A percentile compares a stretch with the other conserved stretches of the same genome.
These are phyloP conservation scores for Erysiphe neolycopersici DNA, from an alignment of 2,329 filamentous ascomycete species.

Conservation along the genomic window DNA sequence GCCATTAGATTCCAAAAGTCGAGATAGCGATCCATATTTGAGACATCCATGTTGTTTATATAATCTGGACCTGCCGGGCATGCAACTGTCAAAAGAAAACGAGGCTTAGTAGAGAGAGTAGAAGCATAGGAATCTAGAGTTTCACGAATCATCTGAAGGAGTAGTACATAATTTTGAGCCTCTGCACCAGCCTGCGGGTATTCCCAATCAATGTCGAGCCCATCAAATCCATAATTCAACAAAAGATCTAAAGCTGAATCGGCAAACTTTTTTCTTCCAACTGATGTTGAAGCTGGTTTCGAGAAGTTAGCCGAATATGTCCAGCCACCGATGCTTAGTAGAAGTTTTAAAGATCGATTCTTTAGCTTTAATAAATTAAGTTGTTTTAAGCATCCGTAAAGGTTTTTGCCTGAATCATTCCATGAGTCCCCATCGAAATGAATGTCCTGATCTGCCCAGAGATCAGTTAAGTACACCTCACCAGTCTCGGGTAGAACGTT, in stretches of 20 bases:
- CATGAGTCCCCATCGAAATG: slow-evolving; percentile 41
- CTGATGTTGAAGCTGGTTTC: slow-evolving; percentile 40
- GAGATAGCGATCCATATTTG: slow-evolving; percentile 34
- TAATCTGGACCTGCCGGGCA: slow-evolving; percentile 35
- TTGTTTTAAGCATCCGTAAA: slow-evolving; percentile 78
- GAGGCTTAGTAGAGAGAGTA: slow-evolving; percentile 16
- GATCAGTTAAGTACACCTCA: slow-evolving; percentile 42
- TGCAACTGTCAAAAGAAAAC: slow-evolving; percentile 38
- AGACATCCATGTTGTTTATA: slow-evolving; percentile 33
- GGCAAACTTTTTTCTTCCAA: slow-evolving; percentile 48
- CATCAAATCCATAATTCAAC: slow-evolving; percentile 55
- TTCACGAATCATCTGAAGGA: slow-evolving; percentile 26
- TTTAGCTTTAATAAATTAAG: slow-evolving; percentile 57
- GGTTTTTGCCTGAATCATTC: slow-evolving; percentile 49
- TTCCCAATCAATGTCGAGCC: slow-evolving; percentile 43
- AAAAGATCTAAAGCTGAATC: slow-evolving; percentile 46
- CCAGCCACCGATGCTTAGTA: slow-evolving; percentile 80
- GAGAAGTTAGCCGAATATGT: slow-evolving; percentile 71
- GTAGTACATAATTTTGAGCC: slow-evolving; percentile 29
- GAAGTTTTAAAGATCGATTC: slow-evolving; percentile 60
- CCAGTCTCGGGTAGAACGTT: slow-evolving; percentile 57
- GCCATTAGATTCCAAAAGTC: slow-evolving; percentile 71
- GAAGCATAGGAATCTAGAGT: slow-evolving; percentile 30
- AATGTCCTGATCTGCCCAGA: slow-evolving; percentile 29
- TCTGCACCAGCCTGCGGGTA: slow-evolving; percentile 29